Evolutionary conservation across 2,329 filamentous ascomycete genomes (phyloP).

Genomic region (Exserohilum rostratum): DNA sequence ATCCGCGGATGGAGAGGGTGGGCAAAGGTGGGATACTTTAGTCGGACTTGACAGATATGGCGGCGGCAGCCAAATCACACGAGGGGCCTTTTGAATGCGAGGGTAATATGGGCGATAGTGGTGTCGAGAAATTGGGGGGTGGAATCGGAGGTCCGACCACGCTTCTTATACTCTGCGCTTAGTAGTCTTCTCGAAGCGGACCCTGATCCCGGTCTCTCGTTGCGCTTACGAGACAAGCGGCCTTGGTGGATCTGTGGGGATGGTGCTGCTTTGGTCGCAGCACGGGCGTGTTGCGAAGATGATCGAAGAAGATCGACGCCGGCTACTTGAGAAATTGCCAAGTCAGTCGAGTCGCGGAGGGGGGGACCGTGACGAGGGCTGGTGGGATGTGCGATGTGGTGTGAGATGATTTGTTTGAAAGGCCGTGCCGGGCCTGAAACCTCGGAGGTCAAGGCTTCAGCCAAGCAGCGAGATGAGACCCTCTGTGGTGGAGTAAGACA

Average conservation of each 20-base stretch:
- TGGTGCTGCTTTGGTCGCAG: constrained; percentile 2
- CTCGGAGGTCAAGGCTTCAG: constrained; percentile 28
- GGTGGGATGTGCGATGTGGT: constrained; percentile 10
- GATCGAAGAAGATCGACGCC: constrained; percentile 1
- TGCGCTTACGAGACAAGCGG: constrained; percentile 10
- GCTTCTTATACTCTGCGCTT: constrained; percentile 10
- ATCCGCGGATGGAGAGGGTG: neutral
- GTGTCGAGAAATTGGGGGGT: neutral
- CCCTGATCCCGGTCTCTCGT: constrained; percentile 6
- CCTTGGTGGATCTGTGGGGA: constrained; percentile 10
- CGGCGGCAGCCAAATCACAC: too few species aligned
- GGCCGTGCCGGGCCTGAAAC: constrained; percentile 29
- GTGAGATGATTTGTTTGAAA: constrained; percentile 31
- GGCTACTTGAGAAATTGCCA: constrained; percentile 14
- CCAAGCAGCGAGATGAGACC: constrained; percentile 24
- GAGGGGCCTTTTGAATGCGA: neutral
- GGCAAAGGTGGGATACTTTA: too few species aligned
- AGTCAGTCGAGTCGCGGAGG: constrained; percentile 13
- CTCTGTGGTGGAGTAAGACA: constrained; percentile 13
- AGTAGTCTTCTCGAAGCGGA: constrained; percentile 4
- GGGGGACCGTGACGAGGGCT: constrained; percentile 9
- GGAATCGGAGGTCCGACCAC: constrained; percentile 15
- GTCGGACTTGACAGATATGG: neutral
- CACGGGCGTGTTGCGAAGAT: constrained; percentile 12
- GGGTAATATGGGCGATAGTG: neutral